phyloP scores from a whole-genome alignment of 1,139 yeast genomes.

The Lodderomyces elongisporus region DNA sequence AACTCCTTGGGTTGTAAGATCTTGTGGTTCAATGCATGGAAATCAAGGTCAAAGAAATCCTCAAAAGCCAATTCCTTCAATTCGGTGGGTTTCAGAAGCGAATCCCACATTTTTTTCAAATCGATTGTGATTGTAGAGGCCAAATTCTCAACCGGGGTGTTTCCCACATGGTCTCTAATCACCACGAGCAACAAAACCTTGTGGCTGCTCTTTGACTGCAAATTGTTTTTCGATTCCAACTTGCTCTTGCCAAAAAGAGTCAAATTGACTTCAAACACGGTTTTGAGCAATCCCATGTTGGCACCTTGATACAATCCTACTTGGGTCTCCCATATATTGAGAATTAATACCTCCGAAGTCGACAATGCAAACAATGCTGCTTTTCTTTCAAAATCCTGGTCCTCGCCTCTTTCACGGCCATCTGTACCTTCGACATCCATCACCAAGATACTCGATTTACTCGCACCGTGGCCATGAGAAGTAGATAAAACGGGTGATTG shows the following conservation, averaged over 20 bases:
- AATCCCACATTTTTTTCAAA: conserved; percentile 71
- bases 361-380: conserved; percentile 93
- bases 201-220: conserved; percentile 42
- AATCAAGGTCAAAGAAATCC: conserved; percentile 82
- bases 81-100: conserved; percentile 66
- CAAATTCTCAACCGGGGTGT: conserved; percentile 74
- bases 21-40: conserved; percentile 82
- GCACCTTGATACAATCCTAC: conserved; percentile 97
- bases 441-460: conserved; percentile 53
- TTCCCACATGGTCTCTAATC: conserved; percentile 86
- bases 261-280: conserved; percentile 93
- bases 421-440: conserved; percentile 98
- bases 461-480: conserved; percentile 12
- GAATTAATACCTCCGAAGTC: conserved; percentile 83
- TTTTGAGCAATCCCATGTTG: conserved; percentile 88
- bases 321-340: conserved; percentile 96
- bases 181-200: conserved; percentile 81
- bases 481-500: conserved; percentile 46
- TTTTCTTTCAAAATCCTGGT: conserved; percentile 94
- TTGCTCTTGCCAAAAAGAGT: conserved; percentile 60
- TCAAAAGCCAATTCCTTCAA: conserved; percentile 48
- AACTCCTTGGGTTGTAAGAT: conserved; percentile 75
- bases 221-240: conserved; percentile 21
- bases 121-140: conserved; percentile 66
- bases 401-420: conserved; percentile 97